Conservation (phyloP, 164 flowering plant species). For the Saururus chinensis region DNA sequence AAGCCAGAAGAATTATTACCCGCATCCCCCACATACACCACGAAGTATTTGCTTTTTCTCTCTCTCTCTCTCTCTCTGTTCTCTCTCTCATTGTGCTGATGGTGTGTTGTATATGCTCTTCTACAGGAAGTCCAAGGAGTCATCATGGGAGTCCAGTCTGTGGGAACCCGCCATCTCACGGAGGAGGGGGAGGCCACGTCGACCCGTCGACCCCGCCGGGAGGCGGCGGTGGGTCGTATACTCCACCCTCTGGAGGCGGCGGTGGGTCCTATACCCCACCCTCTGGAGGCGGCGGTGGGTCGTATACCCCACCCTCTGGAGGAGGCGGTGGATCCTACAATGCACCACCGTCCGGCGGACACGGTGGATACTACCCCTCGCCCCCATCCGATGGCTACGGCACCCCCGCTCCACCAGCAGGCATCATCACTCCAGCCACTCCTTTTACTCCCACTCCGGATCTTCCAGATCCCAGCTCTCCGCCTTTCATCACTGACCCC, state of each 20-base stretch:
- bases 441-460: neutral
- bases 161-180: slow-evolving; percentile 1
- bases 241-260: too few relatives aligned
- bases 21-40: slow-evolving; percentile 37
- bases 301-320: too few relatives aligned
- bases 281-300: too few relatives aligned
- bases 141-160: slow-evolving; percentile 6
- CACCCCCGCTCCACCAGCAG: slow-evolving; percentile 9
- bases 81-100: slow-evolving; percentile 7
- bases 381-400: slow-evolving; percentile 11
- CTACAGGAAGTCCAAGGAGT: neutral
- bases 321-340: too few relatives aligned
- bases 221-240: too few relatives aligned
- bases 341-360: too few relatives aligned
- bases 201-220: too few relatives aligned
- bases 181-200: slow-evolving; percentile 13
- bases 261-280: too few relatives aligned
- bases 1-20: slow-evolving; percentile 47
- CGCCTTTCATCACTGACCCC: slow-evolving; percentile 3
- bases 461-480: slow-evolving; percentile 9
- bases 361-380: slow-evolving; percentile 22
- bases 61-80: slow-evolving; percentile 1
- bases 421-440: neutral
- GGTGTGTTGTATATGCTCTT: too few relatives aligned
- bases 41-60: slow-evolving; percentile 13